Conservation (phyloP, 805 yeast species). For the Nakazawaea populi region DNA sequence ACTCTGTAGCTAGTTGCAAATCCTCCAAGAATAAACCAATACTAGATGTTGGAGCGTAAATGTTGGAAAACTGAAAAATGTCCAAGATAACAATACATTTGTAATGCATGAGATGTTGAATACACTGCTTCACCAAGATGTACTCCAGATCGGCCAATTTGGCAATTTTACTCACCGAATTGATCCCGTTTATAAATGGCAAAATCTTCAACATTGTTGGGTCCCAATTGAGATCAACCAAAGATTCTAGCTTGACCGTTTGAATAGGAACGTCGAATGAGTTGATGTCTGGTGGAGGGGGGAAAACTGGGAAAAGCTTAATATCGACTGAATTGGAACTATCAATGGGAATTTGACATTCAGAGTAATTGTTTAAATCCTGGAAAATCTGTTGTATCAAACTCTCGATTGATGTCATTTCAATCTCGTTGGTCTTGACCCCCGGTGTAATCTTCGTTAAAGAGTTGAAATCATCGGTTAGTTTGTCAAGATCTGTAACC, state of each 20-base stretch:
- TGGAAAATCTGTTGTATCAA: constrained; percentile 87
- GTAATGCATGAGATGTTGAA: constrained; percentile 88
- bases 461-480: not conserved
- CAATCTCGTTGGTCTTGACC: constrained; percentile 14
- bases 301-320: constrained; percentile 84
- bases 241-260: constrained; percentile 64
- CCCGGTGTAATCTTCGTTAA: constrained; percentile 15
- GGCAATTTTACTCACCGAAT: constrained; percentile 73
- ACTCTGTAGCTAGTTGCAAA: constrained; percentile 65
- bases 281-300: constrained; percentile 70
- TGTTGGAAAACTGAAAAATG: constrained; percentile 82
- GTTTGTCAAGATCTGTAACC: constrained; percentile 22
- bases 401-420: constrained; percentile 54
- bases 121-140: constrained; percentile 72
- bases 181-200: constrained; percentile 84
- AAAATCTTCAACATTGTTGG: constrained; percentile 89
- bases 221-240: constrained; percentile 93
- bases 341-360: constrained; percentile 91
- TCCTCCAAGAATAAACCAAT: constrained; percentile 65
- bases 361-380: constrained; percentile 92
- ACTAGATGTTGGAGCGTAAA: constrained; percentile 83
- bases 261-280: constrained; percentile 89
- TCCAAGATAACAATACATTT: constrained; percentile 79
- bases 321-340: constrained; percentile 86
- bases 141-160: constrained; percentile 78